Percentiles rank a stretch among this genome's conserved stretches.
These are phyloP conservation scores for Ammopiptanthus mongolicus DNA, from an alignment of 306 rosid genomes.

Conservation along the genomic window DNA sequence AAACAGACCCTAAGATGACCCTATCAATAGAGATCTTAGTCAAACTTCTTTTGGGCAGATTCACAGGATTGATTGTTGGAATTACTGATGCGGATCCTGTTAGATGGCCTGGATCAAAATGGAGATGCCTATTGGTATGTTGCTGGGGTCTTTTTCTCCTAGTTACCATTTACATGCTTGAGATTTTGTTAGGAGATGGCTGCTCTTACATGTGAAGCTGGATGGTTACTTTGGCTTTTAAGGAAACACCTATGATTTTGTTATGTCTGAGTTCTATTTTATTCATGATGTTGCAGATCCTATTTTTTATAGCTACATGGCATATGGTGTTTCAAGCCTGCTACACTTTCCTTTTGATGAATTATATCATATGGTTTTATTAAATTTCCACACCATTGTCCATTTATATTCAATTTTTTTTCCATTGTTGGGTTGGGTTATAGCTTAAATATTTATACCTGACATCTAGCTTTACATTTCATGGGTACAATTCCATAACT, in stretches of 20 bases:
- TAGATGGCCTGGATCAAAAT: conserved; percentile 88
- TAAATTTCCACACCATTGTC: neutral
- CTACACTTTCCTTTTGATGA: no score
- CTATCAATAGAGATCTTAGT: neutral
- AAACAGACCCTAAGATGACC: neutral
- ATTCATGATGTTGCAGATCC: no score
- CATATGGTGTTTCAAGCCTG: no score
- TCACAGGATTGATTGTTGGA: conserved; percentile 69
- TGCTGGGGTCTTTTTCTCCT: neutral
- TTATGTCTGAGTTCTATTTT: no score
- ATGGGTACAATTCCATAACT: neutral
- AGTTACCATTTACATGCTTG: neutral
- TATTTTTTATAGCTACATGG: no score
- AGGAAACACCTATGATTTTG: no score
- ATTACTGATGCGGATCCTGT: conserved; percentile 62
- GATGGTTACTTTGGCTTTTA: neutral
- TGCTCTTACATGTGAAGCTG: neutral
- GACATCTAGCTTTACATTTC: neutral
- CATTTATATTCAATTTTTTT: neutral
- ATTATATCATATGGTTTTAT: neutral
- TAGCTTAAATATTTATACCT: neutral
- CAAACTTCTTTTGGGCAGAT: conserved; percentile 38
- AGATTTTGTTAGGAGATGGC: neutral
- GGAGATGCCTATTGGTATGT: conserved; percentile 77
- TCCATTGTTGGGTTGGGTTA: neutral